These are phyloP conservation scores for Fonsecaea nubica DNA, from an alignment of 2,329 filamentous ascomycete species.

Conservation along the genomic window DNA sequence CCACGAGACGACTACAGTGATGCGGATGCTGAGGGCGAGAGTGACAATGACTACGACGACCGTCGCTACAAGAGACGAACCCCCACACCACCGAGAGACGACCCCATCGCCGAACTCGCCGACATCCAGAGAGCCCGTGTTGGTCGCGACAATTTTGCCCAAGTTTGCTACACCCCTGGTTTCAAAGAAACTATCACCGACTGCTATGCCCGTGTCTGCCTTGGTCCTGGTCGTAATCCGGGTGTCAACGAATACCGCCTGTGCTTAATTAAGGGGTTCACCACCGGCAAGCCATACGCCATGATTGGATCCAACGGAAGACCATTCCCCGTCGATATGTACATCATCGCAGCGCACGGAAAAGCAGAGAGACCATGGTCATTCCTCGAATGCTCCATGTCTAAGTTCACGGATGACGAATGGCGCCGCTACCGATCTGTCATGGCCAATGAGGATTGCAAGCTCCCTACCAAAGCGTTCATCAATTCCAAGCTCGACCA, in stretches of 20 bases:
- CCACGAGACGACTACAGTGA: slow-evolving; percentile 63
- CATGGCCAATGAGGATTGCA: slow-evolving; percentile 73
- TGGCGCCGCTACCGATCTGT: slow-evolving; percentile 80
- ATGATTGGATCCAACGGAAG: slow-evolving; percentile 77
- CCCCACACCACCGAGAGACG: slow-evolving; percentile 64
- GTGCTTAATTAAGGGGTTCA: slow-evolving; percentile 88
- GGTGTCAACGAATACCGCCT: slow-evolving; percentile 84
- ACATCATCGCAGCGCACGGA: slow-evolving; percentile 80
- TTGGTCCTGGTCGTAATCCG: slow-evolving; percentile 76
- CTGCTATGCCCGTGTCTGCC: slow-evolving; percentile 83
- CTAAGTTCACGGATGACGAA: slow-evolving; percentile 81
- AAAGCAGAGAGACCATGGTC: slow-evolving; percentile 84
- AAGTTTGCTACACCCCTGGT: slow-evolving; percentile 90
- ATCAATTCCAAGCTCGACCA: slow-evolving; percentile 76
- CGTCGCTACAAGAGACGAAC: slow-evolving; percentile 57
- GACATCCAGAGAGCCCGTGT: slow-evolving; percentile 86
- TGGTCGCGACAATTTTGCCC: slow-evolving; percentile 82
- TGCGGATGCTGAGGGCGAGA: slow-evolving; percentile 73
- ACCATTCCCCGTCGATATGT: slow-evolving; percentile 82
- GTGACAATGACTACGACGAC: slow-evolving; percentile 78
- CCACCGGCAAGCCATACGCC: slow-evolving; percentile 79
- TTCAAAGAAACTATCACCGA: slow-evolving; percentile 83
- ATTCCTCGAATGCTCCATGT: slow-evolving; percentile 88
- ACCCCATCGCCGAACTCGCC: slow-evolving; percentile 73
- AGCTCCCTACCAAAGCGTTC: slow-evolving; percentile 73